Conservation (phyloP, 116 monocot genomes). For the Papilionanthe hybrid region DNA sequence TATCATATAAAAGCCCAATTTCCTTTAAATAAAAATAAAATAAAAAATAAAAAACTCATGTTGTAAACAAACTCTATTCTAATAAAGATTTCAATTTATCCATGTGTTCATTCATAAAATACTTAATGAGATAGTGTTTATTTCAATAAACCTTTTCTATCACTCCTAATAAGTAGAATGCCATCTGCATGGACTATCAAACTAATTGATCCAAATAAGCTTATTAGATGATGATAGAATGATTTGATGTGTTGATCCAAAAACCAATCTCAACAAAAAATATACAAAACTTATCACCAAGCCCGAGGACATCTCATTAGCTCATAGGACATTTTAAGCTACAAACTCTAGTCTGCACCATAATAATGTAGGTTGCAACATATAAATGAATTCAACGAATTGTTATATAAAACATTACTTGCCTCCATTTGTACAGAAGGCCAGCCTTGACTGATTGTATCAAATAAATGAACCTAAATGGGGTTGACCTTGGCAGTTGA, state of each 20-base stretch:
- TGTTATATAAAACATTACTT: background rate
- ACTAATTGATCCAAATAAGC: background rate
- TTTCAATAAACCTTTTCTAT: background rate
- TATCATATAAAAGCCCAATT: background rate
- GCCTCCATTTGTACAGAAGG: background rate
- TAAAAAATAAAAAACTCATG: background rate
- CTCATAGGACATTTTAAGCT: background rate
- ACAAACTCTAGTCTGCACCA: background rate
- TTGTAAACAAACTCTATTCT: background rate
- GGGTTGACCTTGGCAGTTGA: background rate
- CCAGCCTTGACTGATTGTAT: background rate
- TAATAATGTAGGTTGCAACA: background rate
- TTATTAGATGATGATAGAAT: background rate
- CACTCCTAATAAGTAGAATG: background rate
- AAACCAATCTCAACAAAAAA: background rate
- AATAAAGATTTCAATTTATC: background rate
- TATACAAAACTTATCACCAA: background rate
- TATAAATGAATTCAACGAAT: background rate
- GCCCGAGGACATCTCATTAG: background rate
- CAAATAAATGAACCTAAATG: background rate
- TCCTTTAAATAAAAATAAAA: too few species aligned
- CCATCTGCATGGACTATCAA: background rate
- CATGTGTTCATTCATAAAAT: background rate
- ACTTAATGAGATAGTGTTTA: background rate
- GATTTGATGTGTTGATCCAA: background rate